These are phyloP conservation scores for Crithidia brevicula DNA, from an alignment of 208 protist genomes.

Conservation along the genomic window DNA sequence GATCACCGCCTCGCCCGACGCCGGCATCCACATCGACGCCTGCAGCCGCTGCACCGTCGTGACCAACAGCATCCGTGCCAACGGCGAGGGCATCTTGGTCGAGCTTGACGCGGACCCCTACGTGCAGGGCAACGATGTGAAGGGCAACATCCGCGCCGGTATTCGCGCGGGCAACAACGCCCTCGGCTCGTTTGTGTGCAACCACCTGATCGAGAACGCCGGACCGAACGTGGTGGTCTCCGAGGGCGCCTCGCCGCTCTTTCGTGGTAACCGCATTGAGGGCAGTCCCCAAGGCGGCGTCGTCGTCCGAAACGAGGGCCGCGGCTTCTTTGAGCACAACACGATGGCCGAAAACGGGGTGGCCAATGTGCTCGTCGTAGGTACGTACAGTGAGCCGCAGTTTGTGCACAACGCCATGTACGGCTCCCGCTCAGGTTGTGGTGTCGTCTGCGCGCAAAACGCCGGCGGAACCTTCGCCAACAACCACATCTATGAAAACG, in stretches of 20 bases:
- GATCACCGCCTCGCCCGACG: conserved; percentile 38
- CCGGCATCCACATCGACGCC: conserved; percentile 58
- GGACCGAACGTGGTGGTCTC: conserved; percentile 65
- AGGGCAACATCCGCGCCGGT: conserved; percentile 41
- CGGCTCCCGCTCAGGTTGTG: conserved; percentile 54
- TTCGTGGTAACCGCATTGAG: conserved; percentile 76
- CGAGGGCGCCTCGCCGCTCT: conserved; percentile 64
- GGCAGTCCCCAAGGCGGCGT: conserved; percentile 65
- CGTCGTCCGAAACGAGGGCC: conserved; percentile 63
- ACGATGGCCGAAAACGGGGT: conserved; percentile 62
- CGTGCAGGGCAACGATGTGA: conserved; percentile 65
- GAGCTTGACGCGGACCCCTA: conserved; percentile 83
- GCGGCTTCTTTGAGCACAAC: conserved; percentile 78
- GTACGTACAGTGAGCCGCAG: conserved; percentile 54
- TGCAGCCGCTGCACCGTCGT: conserved; percentile 66
- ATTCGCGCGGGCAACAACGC: conserved; percentile 75
- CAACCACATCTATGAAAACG: conserved; percentile 79
- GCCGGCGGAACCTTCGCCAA: conserved; percentile 46
- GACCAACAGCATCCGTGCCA: conserved; percentile 56
- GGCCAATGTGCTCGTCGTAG: conserved; percentile 73
- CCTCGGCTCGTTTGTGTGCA: conserved; percentile 71
- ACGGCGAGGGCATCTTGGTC: conserved; percentile 74
- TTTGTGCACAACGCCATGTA: conserved; percentile 62
- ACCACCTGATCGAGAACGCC: conserved; percentile 57
- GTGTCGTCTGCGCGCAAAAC: conserved; percentile 56